Evolutionary conservation across 768 basidiomycete genomes (phyloP).

Genomic region (Termitomyces sp.): DNA sequence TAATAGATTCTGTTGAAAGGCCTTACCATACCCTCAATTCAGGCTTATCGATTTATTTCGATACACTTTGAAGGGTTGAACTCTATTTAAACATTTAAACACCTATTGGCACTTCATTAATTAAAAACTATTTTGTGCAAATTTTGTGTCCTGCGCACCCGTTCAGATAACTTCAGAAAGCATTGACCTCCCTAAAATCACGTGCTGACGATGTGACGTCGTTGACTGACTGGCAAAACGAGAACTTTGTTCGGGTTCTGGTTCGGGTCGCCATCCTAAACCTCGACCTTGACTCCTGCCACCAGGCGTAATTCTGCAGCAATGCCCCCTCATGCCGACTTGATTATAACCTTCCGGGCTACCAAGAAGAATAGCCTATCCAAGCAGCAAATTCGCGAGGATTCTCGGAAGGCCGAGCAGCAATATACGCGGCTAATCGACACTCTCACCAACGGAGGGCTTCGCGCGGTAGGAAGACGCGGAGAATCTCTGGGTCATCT

Average conservation of each 20-base stretch:
- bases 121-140: no score
- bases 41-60: no score
- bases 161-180: no score
- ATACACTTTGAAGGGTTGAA: no score
- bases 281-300: background rate
- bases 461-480: slow-evolving; percentile 69
- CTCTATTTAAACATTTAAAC: no score
- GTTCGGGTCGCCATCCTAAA: background rate
- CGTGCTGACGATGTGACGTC: no score
- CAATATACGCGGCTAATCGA: slow-evolving; percentile 68
- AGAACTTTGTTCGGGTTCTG: background rate
- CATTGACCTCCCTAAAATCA: no score
- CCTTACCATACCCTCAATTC: no score
- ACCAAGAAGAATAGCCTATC: slow-evolving; percentile 45
- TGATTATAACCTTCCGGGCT: slow-evolving; percentile 70
- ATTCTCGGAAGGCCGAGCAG: slow-evolving; percentile 58
- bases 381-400: slow-evolving; percentile 60
- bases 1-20: background rate
- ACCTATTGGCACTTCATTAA: no score
- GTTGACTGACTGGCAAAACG: no score
- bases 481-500: slow-evolving; percentile 78
- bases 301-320: background rate
- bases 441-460: slow-evolving; percentile 56
- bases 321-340: slow-evolving; percentile 55
- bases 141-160: no score